These are phyloP conservation scores for Lunularia cruciata DNA, from an alignment of 225 moss, liverwort and hornwort genomes.

Conservation along the genomic window DNA sequence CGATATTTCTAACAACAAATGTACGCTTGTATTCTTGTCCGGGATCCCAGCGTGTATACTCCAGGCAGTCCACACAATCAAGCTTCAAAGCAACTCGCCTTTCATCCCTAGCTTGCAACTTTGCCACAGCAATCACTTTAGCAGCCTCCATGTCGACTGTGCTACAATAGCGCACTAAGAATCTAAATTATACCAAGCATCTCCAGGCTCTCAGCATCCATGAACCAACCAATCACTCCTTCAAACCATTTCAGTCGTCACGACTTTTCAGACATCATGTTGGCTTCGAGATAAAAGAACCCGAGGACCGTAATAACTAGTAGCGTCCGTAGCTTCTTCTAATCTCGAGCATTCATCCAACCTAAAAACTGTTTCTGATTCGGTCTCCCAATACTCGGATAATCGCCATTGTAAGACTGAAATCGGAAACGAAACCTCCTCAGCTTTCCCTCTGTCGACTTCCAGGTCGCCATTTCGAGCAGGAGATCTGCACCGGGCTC, in stretches of 20 bases:
- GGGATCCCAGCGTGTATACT: constrained; percentile 73
- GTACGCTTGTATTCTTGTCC: constrained; percentile 72
- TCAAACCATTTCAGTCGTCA: background rate
- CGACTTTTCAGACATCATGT: background rate
- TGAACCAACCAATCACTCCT: too few species aligned
- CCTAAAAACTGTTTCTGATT: too few species aligned
- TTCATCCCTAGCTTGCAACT: constrained; percentile 53
- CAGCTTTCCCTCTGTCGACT: background rate
- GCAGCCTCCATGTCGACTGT: constrained; percentile 2
- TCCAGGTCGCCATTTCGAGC: background rate
- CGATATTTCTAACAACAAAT: constrained; percentile 74
- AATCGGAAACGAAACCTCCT: background rate
- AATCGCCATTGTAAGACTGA: background rate
- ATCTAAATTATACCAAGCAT: too few species aligned
- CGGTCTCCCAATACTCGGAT: background rate
- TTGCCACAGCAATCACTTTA: constrained; percentile 12
- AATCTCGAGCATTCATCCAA: too few species aligned
- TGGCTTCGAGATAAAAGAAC: background rate
- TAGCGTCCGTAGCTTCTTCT: too few species aligned
- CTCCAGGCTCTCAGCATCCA: background rate
- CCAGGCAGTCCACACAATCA: constrained; percentile 74
- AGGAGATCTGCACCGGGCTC: background rate
- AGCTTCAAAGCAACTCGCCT: constrained; percentile 75
- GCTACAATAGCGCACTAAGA: too few species aligned
- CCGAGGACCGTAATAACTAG: background rate